Evolutionary conservation across 441 rosid species (phyloP).

Genomic region (Capsella rubella): DNA sequence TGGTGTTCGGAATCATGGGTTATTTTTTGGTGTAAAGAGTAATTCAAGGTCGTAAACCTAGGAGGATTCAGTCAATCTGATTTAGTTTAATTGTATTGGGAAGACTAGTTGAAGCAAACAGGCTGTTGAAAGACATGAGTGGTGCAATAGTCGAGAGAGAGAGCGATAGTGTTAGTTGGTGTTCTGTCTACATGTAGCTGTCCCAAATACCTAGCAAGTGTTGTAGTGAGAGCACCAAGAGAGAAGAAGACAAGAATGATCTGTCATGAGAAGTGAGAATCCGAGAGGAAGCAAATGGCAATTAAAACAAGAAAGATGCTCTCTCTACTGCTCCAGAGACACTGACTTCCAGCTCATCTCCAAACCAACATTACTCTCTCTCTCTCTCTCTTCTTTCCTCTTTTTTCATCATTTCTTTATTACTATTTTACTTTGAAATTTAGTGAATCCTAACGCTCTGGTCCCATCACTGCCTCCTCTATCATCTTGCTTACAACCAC

Average conservation of each 20-base stretch:
- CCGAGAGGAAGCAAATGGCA: constrained; percentile 37
- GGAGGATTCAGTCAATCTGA: constrained; percentile 6
- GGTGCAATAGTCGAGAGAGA: constrained; percentile 6
- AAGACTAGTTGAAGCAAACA: constrained; percentile 10
- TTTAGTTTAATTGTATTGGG: background rate
- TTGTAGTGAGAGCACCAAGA: constrained; percentile 35
- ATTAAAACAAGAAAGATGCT: constrained; percentile 45
- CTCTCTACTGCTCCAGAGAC: constrained; percentile 38
- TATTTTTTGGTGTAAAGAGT: background rate
- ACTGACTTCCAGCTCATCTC: constrained; percentile 49
- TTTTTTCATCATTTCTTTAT: constrained; percentile 40
- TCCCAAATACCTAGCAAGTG: constrained; percentile 34
- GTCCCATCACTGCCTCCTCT: constrained; percentile 43
- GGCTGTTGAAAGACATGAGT: constrained; percentile 3
- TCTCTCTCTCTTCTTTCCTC: constrained; percentile 29
- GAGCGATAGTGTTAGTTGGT: background rate
- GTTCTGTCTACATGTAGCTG: constrained; percentile 35
- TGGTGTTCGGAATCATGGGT: background rate
- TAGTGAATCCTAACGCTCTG: constrained; percentile 49
- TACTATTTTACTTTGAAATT: constrained; percentile 39
- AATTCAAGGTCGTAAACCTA: constrained; percentile 3
- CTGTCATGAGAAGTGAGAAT: constrained; percentile 36
- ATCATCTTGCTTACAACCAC: constrained; percentile 38
- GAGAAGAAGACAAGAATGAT: constrained; percentile 40
- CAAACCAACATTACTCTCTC: constrained; percentile 41